Conservation (phyloP, 495 filamentous ascomycete genomes). For the Penicillium manginii region DNA sequence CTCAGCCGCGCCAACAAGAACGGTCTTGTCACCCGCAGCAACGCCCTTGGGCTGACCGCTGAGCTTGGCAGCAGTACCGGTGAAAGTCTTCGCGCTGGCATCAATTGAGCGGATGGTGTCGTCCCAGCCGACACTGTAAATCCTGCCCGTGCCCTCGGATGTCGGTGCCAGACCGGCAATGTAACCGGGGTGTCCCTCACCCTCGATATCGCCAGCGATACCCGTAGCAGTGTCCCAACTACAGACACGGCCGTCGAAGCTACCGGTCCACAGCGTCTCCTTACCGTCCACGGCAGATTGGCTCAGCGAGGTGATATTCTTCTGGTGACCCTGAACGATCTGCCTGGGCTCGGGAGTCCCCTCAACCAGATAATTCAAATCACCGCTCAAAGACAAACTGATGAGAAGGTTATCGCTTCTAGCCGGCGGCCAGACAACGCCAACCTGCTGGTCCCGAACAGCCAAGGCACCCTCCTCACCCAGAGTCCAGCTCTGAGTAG, state of each 20-base stretch:
- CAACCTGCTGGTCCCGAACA: slow-evolving; percentile 86
- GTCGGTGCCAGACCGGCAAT: slow-evolving; percentile 74
- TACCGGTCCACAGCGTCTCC: slow-evolving; percentile 80
- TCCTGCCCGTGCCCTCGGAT: slow-evolving; percentile 53
- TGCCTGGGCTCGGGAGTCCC: slow-evolving; percentile 67
- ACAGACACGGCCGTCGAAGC: slow-evolving; percentile 85
- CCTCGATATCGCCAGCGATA: slow-evolving; percentile 67
- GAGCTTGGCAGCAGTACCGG: slow-evolving; percentile 53
- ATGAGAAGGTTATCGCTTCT: slow-evolving; percentile 85
- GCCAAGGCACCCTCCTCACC: slow-evolving; percentile 78
- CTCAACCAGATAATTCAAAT: slow-evolving; percentile 85
- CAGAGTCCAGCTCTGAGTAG: slow-evolving; percentile 79
- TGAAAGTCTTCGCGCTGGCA: slow-evolving; percentile 59
- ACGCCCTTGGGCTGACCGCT: slow-evolving; percentile 66
- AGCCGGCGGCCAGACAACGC: slow-evolving; percentile 87
- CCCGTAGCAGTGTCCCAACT: slow-evolving; percentile 78
- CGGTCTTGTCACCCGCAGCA: slow-evolving; percentile 44
- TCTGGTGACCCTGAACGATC: slow-evolving; percentile 90
- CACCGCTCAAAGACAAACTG: slow-evolving; percentile 82
- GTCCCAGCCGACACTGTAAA: slow-evolving; percentile 93
- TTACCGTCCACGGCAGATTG: slow-evolving; percentile 46
- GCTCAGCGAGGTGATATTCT: slow-evolving; percentile 79
- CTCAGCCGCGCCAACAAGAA: slow-evolving; percentile 68
- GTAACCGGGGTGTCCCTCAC: slow-evolving; percentile 79
- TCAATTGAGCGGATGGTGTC: slow-evolving; percentile 86